Base-by-base conservation (phyloP, 2,329 filamentous ascomycete genomes). In the Sclerotinia trifoliorum region DNA sequence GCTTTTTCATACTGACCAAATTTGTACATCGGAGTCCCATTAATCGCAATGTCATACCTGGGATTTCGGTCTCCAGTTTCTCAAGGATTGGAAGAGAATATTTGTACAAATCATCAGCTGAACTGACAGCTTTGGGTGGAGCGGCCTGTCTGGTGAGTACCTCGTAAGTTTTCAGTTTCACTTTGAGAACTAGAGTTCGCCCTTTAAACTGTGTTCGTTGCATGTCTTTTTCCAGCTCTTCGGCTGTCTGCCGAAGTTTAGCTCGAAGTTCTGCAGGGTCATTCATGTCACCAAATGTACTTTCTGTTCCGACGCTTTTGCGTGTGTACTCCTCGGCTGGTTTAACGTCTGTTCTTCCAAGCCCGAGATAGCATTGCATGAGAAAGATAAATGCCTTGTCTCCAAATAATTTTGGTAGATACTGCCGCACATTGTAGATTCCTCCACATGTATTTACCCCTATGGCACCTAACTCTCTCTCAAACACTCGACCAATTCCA, bases 151-250 rank as follows among this genome's bases (percentile, higher is more conserved):
- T 85, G 0, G 94, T 96, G 64, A 92, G 85, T 26, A 97, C 91
- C 78, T 98, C 94, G 74, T 94, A 99, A 0, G 93, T 97, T 77
- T 97, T 92, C 10, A 98, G 81, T 78, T 99, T 99, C 72, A 97
- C 85, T 78, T 99, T 99, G 48, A 99, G 81, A 29, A 93, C 92
- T 1, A 99, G 81, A 0, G 94, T 98, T n/a, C 93, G 87, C 0
- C 94, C 94, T 78, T 94, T 97, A 79, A 92, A 92, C 71, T 92
- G 86, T 1, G 92, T 92, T 35, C 88, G 86, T 68, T 85, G 84
- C 80, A 98, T 83, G 75, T 98, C 94, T 72, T 91, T 90, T 77
- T 97, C 93, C 5, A 99, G 82, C 71, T 96, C 93, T 71, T 93
- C 89, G 0, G 95, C 93, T 1, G 89, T 94, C 77, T 84, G 85